Evolutionary conservation across 2,329 filamentous ascomycete genomes (phyloP), one percentile per base, ranked within the genome.

Genomic region (Aureobasidium namibiae): DNA sequence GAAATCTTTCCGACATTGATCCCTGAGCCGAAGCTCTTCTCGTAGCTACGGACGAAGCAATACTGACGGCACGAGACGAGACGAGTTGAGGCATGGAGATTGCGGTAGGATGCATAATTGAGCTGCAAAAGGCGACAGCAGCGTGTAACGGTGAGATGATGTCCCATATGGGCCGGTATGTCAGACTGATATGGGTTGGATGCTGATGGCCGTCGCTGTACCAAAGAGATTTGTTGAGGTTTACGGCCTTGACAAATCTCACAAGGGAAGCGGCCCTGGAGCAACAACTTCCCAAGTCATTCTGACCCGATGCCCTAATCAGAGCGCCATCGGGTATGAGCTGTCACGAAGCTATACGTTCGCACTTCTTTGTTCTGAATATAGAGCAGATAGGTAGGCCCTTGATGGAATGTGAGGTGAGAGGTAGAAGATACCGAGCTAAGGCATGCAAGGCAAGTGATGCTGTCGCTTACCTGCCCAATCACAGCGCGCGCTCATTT

Each of bases 101-200:
- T 44, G 11, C 54, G 54, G 54, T 57, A 48, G 54, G 42, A n/a
- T 57, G 54, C 54, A 57, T 57, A 42, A 56, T 48, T 57, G 54
- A 57, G 54, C 54, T 57, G 54, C 54, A 48, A 57, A 57, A 48
- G 42, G 41, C 54, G 31, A 48, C 38, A 38, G 42, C 42, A 23
- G 42, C 39, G 54, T 57, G 54, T 57, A 57, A 42, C 54, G 48
- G 54, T 57, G 42, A 57, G 54, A 57, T 57, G 26, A 48, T 34
- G 26, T 29, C 14, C 18, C 26, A 46, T 13, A 38, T 46, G 42
- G 46, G 21, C 42, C 31, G 42, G n/a, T 57, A 57, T 57, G 54
- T 57, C 54, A 57, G 54, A 57, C 33, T 48, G 41, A 18, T 57
- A 57, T 57, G 42, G 54, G 54, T 57, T 57, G 42, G 23, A 57